A percentile compares a stretch with the other conserved stretches of the same genome.
These are phyloP conservation scores for Sugiyamaella pinicola DNA, from an alignment of 1,139 yeast species.

Conservation along the genomic window DNA sequence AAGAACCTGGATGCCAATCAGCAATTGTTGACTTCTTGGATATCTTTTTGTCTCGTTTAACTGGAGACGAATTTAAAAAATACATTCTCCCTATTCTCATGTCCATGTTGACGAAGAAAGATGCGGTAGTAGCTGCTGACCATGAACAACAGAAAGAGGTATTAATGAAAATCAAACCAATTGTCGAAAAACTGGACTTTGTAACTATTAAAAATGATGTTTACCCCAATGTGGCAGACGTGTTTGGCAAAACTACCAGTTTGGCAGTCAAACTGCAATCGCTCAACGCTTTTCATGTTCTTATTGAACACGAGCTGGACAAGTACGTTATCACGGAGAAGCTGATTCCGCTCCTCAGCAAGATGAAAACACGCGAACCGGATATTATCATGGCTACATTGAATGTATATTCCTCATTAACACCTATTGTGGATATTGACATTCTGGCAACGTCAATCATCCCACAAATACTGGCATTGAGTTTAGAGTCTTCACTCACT, in stretches of 20 bases:
- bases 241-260: constrained; percentile 82
- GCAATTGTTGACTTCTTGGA: constrained; percentile 60
- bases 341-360: constrained; percentile 70
- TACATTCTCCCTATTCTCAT: constrained; percentile 44
- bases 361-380: constrained; percentile 76
- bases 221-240: constrained; percentile 68
- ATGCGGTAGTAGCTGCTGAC: constrained; percentile 35
- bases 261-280: constrained; percentile 74
- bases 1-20: constrained; percentile 53
- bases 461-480: constrained; percentile 53
- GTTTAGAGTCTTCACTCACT: constrained; percentile 51
- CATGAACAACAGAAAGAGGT: constrained; percentile 59
- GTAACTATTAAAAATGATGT: constrained; percentile 71
- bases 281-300: constrained; percentile 60
- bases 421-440: constrained; percentile 45
- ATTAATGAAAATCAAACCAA: constrained; percentile 49
- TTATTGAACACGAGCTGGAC: constrained; percentile 67
- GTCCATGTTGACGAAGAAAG: constrained; percentile 31
- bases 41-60: constrained; percentile 55
- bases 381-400: constrained; percentile 61
- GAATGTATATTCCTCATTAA: constrained; percentile 51
- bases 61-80: constrained; percentile 46
- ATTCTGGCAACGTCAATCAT: constrained; percentile 50
- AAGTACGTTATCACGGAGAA: constrained; percentile 73
- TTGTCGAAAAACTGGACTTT: constrained; percentile 61